Evolutionary conservation across 495 filamentous ascomycete species (phyloP), one percentile per base, ranked within the genome.

Genomic region (Hamigera avellanea): DNA sequence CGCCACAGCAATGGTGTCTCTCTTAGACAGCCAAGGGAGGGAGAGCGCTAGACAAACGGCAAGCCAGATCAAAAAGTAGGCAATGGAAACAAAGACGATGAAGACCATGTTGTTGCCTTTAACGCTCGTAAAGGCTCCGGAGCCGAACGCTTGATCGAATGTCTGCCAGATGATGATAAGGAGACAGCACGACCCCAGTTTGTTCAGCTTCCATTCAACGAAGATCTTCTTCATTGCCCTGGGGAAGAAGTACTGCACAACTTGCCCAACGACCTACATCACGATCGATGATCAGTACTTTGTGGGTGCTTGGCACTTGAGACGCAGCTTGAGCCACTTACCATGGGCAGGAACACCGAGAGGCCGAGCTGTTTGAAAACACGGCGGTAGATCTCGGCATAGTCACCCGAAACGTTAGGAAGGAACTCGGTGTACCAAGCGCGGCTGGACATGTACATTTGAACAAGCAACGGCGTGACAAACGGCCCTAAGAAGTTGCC

Each of bases 401-500:
- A 59, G 10, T 47, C 40, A 8, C 49, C 49, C 9, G 34, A 33
- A 6, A 14, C 38, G 3, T 36, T 19, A 6, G 56, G 56, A 2
- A 67, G 42, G n/a, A 62, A 34, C 10, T 49, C 39, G 8, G 59
- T 58, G 36, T 65, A 67, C 59, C 59, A 65, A 1, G 47, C 49
- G n/a, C 44, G 35, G n/a, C 40, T 40, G 17, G 40, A 41, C 1
- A 45, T 51, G 44, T 65, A 65, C 49, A 67, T 54, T n/a, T 56
- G 42, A 7, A 67, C 31, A 8, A 65, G 32, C 5, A 47, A 39
- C n/a, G 62, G 58, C 1, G 57, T 58, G 8, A 67, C 19, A 36
- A 62, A 65, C 7, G 59, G 59, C 13, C 61, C 61, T 0, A 67
- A 38, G 25, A 61, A 49, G 41, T 65, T 61, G 4, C 62, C 61